Conservation (phyloP, 148 eudicot species). For the Oxyria digyna region DNA sequence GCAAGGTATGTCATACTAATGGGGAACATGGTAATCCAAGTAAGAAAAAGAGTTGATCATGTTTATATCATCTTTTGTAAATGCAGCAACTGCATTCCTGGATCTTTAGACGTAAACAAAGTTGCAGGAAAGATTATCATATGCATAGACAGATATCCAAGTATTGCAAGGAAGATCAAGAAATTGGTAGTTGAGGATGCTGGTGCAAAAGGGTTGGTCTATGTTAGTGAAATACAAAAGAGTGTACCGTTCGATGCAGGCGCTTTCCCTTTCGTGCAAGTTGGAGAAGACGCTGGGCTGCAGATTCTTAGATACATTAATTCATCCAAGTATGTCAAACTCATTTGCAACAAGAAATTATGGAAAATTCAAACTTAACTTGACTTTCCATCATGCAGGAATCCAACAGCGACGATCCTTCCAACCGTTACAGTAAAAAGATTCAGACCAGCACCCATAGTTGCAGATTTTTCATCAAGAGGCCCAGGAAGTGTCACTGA, state of each 20-base stretch:
- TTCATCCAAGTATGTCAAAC: constrained; percentile 37
- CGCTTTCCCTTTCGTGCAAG: constrained; percentile 39
- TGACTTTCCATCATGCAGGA: constrained; percentile 17
- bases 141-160: constrained; percentile 29
- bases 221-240: constrained; percentile 26
- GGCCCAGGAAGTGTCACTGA: constrained; percentile 55
- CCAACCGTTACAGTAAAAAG: constrained; percentile 24
- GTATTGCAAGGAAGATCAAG: constrained; percentile 36
- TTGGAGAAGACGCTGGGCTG: constrained; percentile 27
- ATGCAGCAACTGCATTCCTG: constrained; percentile 58
- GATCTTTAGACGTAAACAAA: constrained; percentile 36
- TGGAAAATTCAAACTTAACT: not conserved
- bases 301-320: constrained; percentile 49
- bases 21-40: not conserved
- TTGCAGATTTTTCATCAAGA: constrained; percentile 63
- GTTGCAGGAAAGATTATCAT: constrained; percentile 47
- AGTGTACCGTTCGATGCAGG: constrained; percentile 45
- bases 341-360: not conserved
- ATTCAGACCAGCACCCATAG: constrained; percentile 50
- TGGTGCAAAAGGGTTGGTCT: constrained; percentile 45
- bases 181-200: constrained; percentile 50
- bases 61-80: not conserved
- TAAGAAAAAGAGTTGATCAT: not conserved
- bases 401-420: constrained; percentile 44
- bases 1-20: constrained; percentile 30